Base-by-base conservation (phyloP, 805 yeast genomes). In the Starmerella bombi region DNA sequence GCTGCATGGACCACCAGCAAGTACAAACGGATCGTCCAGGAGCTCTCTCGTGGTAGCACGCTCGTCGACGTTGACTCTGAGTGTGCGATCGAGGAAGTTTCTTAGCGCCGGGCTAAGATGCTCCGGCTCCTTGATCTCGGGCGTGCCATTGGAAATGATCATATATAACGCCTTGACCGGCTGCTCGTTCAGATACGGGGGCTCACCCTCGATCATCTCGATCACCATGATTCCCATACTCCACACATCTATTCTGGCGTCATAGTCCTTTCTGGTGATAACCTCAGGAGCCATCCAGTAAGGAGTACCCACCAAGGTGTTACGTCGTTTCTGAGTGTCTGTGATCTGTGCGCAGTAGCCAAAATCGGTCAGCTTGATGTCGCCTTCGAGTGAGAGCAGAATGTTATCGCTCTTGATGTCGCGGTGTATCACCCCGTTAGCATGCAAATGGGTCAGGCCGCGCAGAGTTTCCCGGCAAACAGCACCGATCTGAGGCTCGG, bases 271-370 rank as follows among this genome's bases (percentile, higher is more conserved):
- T 52, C 93, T 75, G 16, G 86, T 75, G 21, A 91, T 95, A 40
- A 91, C 95, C 60, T 91, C 99, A 1, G 99, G 99, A 0, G 99
- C 99, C 99, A 91, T 91, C 99, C 99, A 91, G 59, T 91, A 91
- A 12, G 99, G 98, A 0, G 99, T 91, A 14, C 99, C 99, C 15
- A 91, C 98, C 94, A 91, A 84, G 4, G 99, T 91, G 3, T 94
- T 85, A 59, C 99, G 75, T 60, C 88, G 86, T 41, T 80, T 66
- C 49, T 81, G 80, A 40, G 73, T 71, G 49, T 80, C 93, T 28
- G 80, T 81, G 45, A 81, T 70, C 60, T 86, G 93, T 0, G 98
- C 99, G 64, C 98, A 91, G 65, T 88, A 91, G 0, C 94, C 94
- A 59, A 83, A 83, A 63, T 91, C 98, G 0, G 98, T 91, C 58